Evolutionary conservation across 441 rosid genomes (phyloP), one percentile per base, ranked within the genome.

Genomic region (Capsella rubella): DNA sequence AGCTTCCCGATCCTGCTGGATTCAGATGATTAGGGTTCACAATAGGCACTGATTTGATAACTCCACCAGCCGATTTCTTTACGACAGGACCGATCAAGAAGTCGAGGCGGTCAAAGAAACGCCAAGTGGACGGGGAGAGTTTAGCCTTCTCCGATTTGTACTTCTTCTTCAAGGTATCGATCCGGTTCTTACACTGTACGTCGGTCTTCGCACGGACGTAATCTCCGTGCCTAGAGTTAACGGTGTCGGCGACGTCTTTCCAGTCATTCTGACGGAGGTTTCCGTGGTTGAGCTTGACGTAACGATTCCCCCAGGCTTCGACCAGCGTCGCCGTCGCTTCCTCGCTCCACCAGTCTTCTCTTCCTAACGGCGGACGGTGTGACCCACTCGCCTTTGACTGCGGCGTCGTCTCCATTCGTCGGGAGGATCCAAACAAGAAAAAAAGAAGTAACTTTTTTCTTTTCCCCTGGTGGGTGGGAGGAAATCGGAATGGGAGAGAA

Each of bases 141-240:
- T 83, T 83, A 7, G 92, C 77, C 68, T 84, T 90, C 78, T 89
- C 98, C 13, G 82, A 47, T 71, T 84, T 90, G 80, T 84, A 88
- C 80, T 89, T 90, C 85, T 90, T 92, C 85, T 92, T 92, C 67
- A 89, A 65, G 10, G 93, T 92, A 34, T 86, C 98, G 71, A 92
- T 84, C 56, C 96, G 83, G 75, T 92, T 86, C 83, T 92, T 89
- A 65, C 98, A 89, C 81, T 89, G 96, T 15, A 85, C 73, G 50
- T 89, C 93, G 29, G 89, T 83, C 71, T 82, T 88, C 0, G 83
- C 74, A 68, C 77, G 80, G 45, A 66, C 74, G 64, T 78, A 82
- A 42, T 15, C 16, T 4, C 69, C 71, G 43, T 67, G 78, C 8
- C 67, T 71, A 15, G 61, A 54, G 65, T 86, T 90, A 67, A 89